Conservation (phyloP, 2,329 filamentous ascomycete genomes). For the Beauveria sp. region DNA sequence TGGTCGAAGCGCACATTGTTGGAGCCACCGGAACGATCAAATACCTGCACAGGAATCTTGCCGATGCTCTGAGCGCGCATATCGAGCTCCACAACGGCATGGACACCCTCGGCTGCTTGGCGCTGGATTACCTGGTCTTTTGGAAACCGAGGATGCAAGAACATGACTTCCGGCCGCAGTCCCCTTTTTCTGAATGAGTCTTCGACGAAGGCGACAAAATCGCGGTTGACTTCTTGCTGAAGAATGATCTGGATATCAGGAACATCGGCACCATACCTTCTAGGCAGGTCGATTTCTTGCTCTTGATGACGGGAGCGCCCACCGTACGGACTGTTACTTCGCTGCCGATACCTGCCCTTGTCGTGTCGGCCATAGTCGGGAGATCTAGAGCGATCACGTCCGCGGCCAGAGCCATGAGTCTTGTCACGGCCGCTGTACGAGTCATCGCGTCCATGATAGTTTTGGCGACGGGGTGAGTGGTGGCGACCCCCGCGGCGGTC, state of each 20-base stretch:
- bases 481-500: constrained; percentile 58
- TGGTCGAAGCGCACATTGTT: constrained; percentile 78
- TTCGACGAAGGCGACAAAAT: constrained; percentile 80
- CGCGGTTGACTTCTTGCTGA: constrained; percentile 66
- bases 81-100: constrained; percentile 73
- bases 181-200: constrained; percentile 63
- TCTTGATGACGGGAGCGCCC: constrained; percentile 37
- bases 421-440: constrained; percentile 45
- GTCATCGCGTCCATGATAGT: constrained; percentile 56
- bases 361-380: constrained; percentile 41
- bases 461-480: constrained; percentile 48
- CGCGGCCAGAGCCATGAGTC: constrained; percentile 32
- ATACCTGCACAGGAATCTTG: constrained; percentile 76
- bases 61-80: constrained; percentile 59
- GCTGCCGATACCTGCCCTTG: constrained; percentile 50
- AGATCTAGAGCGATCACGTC: constrained; percentile 62
- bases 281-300: constrained; percentile 61
- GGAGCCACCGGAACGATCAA: constrained; percentile 68
- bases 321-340: constrained; percentile 60
- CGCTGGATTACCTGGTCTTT: constrained; percentile 73
- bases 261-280: constrained; percentile 64
- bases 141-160: constrained; percentile 67
- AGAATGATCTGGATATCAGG: constrained; percentile 87
- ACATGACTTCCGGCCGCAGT: constrained; percentile 71
- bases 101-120: constrained; percentile 82